A percentile compares a stretch with the other conserved stretches of the same genome.
Conservation (phyloP, 352 stramenopile species). For the Globisporangium okanoganense region DNA sequence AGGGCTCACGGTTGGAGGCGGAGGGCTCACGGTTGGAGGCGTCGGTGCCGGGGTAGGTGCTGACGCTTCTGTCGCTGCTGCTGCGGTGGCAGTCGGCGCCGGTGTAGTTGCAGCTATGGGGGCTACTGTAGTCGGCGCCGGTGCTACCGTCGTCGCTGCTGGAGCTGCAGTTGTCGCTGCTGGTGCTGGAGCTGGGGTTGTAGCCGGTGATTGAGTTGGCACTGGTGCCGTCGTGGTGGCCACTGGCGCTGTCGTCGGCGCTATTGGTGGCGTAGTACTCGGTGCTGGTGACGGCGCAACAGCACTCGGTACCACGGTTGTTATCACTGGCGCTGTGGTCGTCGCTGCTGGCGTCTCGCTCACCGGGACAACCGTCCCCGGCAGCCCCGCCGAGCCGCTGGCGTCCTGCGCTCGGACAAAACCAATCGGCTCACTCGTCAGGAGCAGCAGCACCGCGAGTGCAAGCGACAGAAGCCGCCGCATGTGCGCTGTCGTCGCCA, state of each 20-base stretch:
- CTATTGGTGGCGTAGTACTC: neutral
- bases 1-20: too few relatives aligned
- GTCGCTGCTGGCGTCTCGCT: neutral
- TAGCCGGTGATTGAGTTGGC: neutral
- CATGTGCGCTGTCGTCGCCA: neutral
- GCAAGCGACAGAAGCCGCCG: neutral
- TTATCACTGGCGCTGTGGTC: neutral
- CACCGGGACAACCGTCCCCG: neutral
- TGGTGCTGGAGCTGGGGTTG: neutral
- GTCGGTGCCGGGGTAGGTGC: too few relatives aligned
- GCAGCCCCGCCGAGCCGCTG: neutral
- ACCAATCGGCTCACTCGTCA: neutral
- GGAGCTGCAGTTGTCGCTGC: constrained; percentile 3
- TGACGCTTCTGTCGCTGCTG: neutral
- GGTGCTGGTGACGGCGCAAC: too few relatives aligned
- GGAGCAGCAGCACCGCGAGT: neutral
- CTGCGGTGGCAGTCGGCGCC: neutral
- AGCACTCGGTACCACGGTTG: constrained; percentile 1
- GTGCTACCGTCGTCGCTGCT: constrained; percentile 4
- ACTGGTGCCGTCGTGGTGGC: neutral
- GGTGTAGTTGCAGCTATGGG: neutral
- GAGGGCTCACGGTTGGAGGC: too few relatives aligned
- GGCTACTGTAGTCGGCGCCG: constrained; percentile 1
- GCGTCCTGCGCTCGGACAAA: neutral
- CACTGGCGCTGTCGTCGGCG: neutral